Evolutionary conservation across 257 asterid species (phyloP).

Genomic region (Solanum sitiens): DNA sequence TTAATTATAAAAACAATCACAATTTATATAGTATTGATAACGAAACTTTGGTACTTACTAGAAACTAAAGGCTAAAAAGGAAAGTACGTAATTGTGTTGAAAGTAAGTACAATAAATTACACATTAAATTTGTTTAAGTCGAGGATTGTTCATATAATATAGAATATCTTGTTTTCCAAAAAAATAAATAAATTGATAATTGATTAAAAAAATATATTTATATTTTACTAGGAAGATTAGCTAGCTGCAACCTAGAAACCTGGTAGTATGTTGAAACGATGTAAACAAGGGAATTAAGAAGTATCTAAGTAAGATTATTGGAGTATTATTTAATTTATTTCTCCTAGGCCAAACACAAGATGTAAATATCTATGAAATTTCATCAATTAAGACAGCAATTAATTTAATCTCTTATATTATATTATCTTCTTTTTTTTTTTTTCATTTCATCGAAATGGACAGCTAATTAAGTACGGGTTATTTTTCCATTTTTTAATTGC

Average conservation of each 20-base stretch:
- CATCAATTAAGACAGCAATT: background rate
- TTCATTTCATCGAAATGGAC: background rate
- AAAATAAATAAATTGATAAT: background rate
- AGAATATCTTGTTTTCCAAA: background rate
- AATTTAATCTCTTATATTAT: background rate
- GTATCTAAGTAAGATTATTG: background rate
- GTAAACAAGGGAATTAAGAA: background rate
- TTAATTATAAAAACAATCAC: background rate
- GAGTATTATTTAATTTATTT: background rate
- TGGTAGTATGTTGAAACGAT: background rate
- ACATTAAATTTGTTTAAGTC: background rate
- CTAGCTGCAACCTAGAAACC: background rate
- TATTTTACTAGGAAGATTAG: background rate
- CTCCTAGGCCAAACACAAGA: background rate
- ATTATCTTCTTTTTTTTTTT: no score
- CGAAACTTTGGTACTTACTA: background rate
- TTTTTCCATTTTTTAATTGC: background rate
- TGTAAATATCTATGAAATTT: conserved; percentile 10
- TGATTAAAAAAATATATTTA: background rate
- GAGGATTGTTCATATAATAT: background rate
- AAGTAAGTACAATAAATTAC: background rate
- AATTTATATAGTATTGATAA: background rate
- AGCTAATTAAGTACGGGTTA: background rate
- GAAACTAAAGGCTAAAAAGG: background rate
- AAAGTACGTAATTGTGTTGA: background rate